Percentiles rank a stretch among this genome's conserved stretches.
Conservation (phyloP, 768 basidiomycete species). For the Leccinum subtestaceum region DNA sequence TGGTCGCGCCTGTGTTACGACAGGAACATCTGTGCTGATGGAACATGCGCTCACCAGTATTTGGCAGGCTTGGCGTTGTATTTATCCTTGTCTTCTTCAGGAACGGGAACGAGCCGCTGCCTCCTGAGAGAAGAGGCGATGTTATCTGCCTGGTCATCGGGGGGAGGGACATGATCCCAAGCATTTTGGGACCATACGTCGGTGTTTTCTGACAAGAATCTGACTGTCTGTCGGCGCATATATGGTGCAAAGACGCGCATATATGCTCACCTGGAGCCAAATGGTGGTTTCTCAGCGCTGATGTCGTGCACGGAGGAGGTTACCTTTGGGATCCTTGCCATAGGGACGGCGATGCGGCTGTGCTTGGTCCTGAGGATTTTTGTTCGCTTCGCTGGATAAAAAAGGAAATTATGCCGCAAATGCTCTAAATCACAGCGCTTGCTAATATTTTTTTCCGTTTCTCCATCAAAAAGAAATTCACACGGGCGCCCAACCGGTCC, state of each 20-base stretch:
- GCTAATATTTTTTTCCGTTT: no score
- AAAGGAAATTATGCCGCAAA: neutral
- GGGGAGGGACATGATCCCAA: slow-evolving; percentile 88
- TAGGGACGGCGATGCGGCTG: no score
- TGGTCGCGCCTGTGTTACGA: slow-evolving; percentile 35
- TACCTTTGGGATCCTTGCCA: slow-evolving; percentile 29
- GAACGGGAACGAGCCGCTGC: slow-evolving; percentile 73
- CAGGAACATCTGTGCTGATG: slow-evolving; percentile 30
- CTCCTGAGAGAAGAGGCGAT: slow-evolving; percentile 67
- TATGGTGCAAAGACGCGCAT: neutral
- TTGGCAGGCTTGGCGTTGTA: slow-evolving; percentile 73
- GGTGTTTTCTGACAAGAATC: slow-evolving; percentile 66
- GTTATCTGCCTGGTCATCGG: slow-evolving; percentile 72
- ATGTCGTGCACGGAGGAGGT: slow-evolving; percentile 70
- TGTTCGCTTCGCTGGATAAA: neutral
- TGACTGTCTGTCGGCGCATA: slow-evolving; percentile 24
- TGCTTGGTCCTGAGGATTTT: no score
- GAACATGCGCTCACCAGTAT: slow-evolving; percentile 51
- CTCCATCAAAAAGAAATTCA: no score
- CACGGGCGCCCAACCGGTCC: no score
- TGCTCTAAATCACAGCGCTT: no score
- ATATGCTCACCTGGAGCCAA: slow-evolving; percentile 59
- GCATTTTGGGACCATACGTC: slow-evolving; percentile 87
- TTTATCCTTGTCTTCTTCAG: slow-evolving; percentile 63
- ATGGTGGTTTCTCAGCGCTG: slow-evolving; percentile 54